phyloP scores from a whole-genome alignment of 164 flowering plant species.

The Piper longum region DNA sequence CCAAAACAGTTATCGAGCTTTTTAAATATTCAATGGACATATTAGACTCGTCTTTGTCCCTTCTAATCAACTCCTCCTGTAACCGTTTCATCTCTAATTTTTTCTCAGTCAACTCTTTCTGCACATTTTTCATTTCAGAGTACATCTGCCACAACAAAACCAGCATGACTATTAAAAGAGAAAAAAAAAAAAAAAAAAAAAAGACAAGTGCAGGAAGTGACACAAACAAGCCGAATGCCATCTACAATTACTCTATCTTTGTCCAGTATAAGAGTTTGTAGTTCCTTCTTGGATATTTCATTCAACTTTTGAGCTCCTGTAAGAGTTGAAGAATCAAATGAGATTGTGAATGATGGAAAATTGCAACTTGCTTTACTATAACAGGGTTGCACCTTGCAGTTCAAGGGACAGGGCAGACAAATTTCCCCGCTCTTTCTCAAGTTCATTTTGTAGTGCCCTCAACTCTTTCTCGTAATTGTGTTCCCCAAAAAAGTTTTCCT shows the following conservation, averaged over 20 bases:
- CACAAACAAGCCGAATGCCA: background rate
- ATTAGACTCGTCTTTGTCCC: constrained; percentile 25
- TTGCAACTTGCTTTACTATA: constrained; percentile 2
- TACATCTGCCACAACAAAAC: constrained; percentile 25
- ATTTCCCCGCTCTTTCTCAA: constrained; percentile 45
- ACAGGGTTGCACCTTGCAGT: constrained; percentile 38
- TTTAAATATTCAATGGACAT: constrained; percentile 31
- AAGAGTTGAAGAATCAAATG: constrained; percentile 8
- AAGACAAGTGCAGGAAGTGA: background rate
- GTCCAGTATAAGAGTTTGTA: constrained; percentile 30
- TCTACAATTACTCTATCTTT: constrained; percentile 40
- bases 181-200: background rate
- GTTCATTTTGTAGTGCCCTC: constrained; percentile 37
- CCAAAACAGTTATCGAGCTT: constrained; percentile 31
- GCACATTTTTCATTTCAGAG: constrained; percentile 38
- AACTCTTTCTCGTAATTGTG: constrained; percentile 44
- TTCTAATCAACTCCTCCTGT: constrained; percentile 45
- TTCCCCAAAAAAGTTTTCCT: constrained; percentile 60
- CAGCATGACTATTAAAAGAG: background rate
- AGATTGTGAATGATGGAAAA: background rate
- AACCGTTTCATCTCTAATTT: constrained; percentile 39
- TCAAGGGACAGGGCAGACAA: constrained; percentile 21
- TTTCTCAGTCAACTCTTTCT: constrained; percentile 47
- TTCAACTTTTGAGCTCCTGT: constrained; percentile 59
- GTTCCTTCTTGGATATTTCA: constrained; percentile 41